Conservation (phyloP, 257 asterid genomes). For the Solanum microdontum region DNA sequence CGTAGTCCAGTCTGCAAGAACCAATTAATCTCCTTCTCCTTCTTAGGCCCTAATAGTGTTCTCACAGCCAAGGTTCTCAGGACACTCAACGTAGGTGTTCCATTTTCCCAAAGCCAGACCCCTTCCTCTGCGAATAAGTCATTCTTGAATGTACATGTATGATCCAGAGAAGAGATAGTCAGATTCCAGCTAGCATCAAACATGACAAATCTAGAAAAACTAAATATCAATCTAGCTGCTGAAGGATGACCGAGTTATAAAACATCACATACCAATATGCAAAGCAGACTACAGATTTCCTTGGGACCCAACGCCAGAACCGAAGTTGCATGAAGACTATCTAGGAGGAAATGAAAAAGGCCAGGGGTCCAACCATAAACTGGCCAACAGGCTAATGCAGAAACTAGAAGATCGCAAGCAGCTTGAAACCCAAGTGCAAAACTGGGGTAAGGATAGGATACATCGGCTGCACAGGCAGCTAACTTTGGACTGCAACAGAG, state of each 20-base stretch:
- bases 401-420: slow-evolving; percentile 85
- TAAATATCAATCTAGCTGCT: background rate
- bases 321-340: slow-evolving; percentile 68
- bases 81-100: slow-evolving; percentile 62
- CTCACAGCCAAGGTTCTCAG: slow-evolving; percentile 62
- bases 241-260: slow-evolving; percentile 8
- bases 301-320: slow-evolving; percentile 87
- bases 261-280: slow-evolving; percentile 58
- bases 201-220: background rate
- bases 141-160: slow-evolving; percentile 42
- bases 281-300: slow-evolving; percentile 82
- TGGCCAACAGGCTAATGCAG: slow-evolving; percentile 97
- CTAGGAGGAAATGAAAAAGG: slow-evolving; percentile 60
- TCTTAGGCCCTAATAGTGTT: slow-evolving; percentile 61
- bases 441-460: slow-evolving; percentile 59
- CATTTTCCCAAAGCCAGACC: slow-evolving; percentile 80
- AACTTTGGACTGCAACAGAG: slow-evolving; percentile 73
- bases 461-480: slow-evolving; percentile 72
- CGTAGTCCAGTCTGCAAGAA: slow-evolving; percentile 56
- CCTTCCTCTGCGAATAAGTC: slow-evolving; percentile 78
- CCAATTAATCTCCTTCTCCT: slow-evolving; percentile 76
- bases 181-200: slow-evolving; percentile 1
- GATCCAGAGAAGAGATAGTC: slow-evolving; percentile 15
- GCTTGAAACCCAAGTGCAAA: slow-evolving; percentile 73
- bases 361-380: slow-evolving; percentile 94